A percentile compares a stretch with the other conserved stretches of the same genome.
Conservation (phyloP, 1,139 yeast species). For the Taphrina pruni region DNA sequence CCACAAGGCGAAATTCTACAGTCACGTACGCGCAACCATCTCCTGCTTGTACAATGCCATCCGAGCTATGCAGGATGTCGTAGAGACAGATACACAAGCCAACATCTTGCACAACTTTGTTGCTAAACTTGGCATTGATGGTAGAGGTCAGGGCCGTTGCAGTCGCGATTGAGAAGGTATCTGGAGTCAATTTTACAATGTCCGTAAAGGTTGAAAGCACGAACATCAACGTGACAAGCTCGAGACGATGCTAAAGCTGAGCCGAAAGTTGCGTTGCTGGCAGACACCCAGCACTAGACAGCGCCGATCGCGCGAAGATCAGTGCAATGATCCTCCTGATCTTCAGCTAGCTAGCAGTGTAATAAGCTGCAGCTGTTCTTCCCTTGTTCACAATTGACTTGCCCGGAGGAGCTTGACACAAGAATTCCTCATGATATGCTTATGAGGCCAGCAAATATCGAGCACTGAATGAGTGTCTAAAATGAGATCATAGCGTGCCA, state of each 20-base stretch:
- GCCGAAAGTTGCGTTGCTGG: background rate
- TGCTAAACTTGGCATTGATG: conserved; percentile 81
- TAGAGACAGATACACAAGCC: conserved; percentile 86
- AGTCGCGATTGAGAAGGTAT: conserved; percentile 73
- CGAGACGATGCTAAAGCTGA: background rate
- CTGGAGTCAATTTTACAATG: conserved; percentile 86
- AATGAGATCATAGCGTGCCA: too few species aligned
- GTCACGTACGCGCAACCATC: conserved; percentile 64
- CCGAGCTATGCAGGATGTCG: conserved; percentile 79
- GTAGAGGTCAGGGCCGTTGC: conserved; percentile 77
- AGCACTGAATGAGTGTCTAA: too few species aligned
- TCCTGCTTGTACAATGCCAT: conserved; percentile 91
- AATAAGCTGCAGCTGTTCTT: too few species aligned
- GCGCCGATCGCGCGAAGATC: too few species aligned
- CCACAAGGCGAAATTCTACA: conserved; percentile 73
- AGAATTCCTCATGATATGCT: too few species aligned
- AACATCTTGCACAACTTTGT: conserved; percentile 77
- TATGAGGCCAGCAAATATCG: too few species aligned
- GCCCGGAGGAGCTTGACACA: too few species aligned
- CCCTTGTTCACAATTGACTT: too few species aligned
- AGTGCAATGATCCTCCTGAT: too few species aligned
- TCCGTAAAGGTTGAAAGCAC: conserved; percentile 79
- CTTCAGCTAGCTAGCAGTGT: too few species aligned
- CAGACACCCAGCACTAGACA: background rate
- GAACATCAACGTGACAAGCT: conserved; percentile 63